Base-by-base conservation (phyloP, 305 asterid species). In the Fraxinus albicans region DNA sequence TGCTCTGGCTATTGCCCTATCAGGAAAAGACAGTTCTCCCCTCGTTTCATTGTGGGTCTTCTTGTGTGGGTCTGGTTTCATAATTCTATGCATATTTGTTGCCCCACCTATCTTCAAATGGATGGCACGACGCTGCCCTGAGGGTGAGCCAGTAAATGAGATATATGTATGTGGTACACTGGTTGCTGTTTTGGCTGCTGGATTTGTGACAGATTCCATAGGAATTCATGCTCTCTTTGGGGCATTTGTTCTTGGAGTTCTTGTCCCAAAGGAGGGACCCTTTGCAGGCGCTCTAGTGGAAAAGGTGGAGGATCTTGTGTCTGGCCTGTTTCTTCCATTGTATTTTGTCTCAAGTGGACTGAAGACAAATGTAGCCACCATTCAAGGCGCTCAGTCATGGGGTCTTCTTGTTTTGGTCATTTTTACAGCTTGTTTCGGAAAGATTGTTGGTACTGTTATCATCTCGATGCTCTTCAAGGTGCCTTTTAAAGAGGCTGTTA, bases 141-240 rank as follows among this genome's bases (percentile, higher is more conserved):
- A 94, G 53, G 99, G 99, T 1, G 98, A 94, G 87, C 94, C 95
- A 0, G 99, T 94, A 1, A 85, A 95, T 17, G 99, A 95, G 93
- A 82, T 93, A 55, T 95, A 94, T 77, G 89, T 93, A 6, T 96
- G 97, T 36, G 93, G 89, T 6, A 94, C 97, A 0, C 70, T 96
- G 77, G 91, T 86, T 19, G 91, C 89, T 2, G 97, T 96, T 29
- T 76, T 96, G 75, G 99, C 95, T 10, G 97, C 98, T 0, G 98
- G 98, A 10, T 88, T 96, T 47, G 91, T 88, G n/a, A 96, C 99
- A 0, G 99, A 96, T 76, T 19, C 88, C 1, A 96, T 96, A 36
- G 99, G 99, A 4, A 94, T 96, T 69, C 98, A 94, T 72, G 98
- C 98, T 1, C 88, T 95, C 1, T 95, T 95, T 15, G 99, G 99